These are phyloP conservation scores for Diaporthe sp. DNA, from an alignment of 2,329 filamentous ascomycete genomes.

Conservation along the genomic window DNA sequence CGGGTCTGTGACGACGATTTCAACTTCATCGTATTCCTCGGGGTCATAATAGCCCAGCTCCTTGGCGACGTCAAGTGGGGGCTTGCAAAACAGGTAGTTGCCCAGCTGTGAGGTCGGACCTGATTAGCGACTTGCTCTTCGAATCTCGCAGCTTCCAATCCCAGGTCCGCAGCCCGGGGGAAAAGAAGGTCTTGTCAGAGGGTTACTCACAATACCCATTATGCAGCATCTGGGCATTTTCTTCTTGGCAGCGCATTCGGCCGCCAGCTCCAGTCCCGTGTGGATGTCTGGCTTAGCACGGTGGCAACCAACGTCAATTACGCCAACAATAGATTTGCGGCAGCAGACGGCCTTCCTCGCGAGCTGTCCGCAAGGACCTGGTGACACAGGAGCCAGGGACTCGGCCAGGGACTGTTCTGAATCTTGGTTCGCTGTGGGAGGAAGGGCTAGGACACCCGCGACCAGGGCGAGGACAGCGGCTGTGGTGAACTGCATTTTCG, in stretches of 20 bases:
- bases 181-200: neutral
- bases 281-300: neutral
- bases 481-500: conserved; percentile 7
- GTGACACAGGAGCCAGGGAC: too few species aligned
- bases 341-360: conserved; percentile 8
- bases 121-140: neutral
- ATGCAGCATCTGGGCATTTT: neutral
- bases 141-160: neutral
- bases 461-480: neutral
- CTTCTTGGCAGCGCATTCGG: neutral
- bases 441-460: neutral
- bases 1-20: neutral
- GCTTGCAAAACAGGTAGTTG: neutral
- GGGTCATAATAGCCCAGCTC: neutral
- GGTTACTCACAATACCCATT: neutral
- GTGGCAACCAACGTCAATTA: neutral
- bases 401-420: neutral
- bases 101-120: neutral
- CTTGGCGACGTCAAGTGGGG: neutral
- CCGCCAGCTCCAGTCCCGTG: neutral
- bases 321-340: neutral
- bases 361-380: neutral
- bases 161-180: neutral
- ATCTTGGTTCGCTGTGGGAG: neutral
- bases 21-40: neutral